These are phyloP conservation scores for Raffaelea arxii DNA, from an alignment of 2,329 filamentous ascomycete genomes.

Conservation along the genomic window DNA sequence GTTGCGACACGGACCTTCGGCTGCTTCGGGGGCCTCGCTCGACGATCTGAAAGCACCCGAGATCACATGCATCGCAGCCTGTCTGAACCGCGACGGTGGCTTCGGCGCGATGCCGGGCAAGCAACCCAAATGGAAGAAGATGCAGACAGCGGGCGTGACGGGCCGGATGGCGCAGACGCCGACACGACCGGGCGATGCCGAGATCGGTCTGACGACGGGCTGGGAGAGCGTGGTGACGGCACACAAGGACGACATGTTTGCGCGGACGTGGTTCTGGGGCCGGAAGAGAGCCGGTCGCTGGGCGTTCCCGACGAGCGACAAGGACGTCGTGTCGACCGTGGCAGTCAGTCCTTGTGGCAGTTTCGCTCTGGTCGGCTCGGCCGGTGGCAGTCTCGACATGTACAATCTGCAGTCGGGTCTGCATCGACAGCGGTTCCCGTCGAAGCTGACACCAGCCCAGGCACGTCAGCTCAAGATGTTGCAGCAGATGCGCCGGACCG, in stretches of 20 bases:
- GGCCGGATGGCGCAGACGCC: constrained; percentile 24
- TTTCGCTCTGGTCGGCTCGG: constrained; percentile 84
- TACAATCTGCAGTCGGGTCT: constrained; percentile 93
- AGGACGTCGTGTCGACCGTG: constrained; percentile 73
- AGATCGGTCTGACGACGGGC: constrained; percentile 68
- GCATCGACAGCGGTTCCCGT: constrained; percentile 80
- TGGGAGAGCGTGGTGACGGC: constrained; percentile 97
- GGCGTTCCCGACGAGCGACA: constrained; percentile 81
- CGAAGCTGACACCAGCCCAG: constrained; percentile 66
- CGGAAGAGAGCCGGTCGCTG: constrained; percentile 86
- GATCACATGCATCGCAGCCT: constrained; percentile 85
- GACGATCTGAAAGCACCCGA: constrained; percentile 81
- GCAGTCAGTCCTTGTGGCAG: constrained; percentile 86
- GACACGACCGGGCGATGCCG: constrained; percentile 50
- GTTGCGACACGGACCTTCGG: constrained; percentile 48
- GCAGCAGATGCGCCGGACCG: constrained; percentile 49
- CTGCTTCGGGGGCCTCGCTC: too few relatives aligned
- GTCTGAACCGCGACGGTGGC: constrained; percentile 86
- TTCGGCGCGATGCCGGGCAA: constrained; percentile 76
- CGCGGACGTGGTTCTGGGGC: constrained; percentile 97
- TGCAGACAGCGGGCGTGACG: background rate
- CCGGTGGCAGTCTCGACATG: constrained; percentile 77
- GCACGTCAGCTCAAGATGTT: constrained; percentile 64
- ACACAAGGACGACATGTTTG: constrained; percentile 74
- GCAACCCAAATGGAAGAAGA: constrained; percentile 75